Evolutionary conservation across 176 grass and related monocot genomes (phyloP).

Genomic region (Bothriochloa decipiens): DNA sequence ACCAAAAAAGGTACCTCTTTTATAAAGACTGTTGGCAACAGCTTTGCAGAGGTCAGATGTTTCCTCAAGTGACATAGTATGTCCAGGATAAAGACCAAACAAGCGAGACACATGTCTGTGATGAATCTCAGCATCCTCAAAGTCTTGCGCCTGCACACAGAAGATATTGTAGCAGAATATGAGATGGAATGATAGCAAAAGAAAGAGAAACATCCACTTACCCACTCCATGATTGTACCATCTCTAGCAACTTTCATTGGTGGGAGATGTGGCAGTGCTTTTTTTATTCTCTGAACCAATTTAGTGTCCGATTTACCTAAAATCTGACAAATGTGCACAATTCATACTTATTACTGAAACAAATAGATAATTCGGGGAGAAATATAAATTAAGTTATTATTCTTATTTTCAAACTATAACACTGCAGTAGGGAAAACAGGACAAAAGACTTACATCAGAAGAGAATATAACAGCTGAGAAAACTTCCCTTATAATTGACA

Average conservation of each 20-base stretch:
- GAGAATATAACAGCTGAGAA: constrained; percentile 68
- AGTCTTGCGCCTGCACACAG: constrained; percentile 64
- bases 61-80: constrained; percentile 76
- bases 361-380: constrained; percentile 9
- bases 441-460: constrained; percentile 60
- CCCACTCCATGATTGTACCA: constrained; percentile 94
- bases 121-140: constrained; percentile 83
- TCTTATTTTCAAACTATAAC: constrained; percentile 4
- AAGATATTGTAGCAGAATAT: neutral
- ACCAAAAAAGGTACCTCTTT: constrained; percentile 63
- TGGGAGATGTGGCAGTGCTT: constrained; percentile 61
- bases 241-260: constrained; percentile 81
- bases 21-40: constrained; percentile 78
- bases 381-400: constrained; percentile 10
- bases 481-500: constrained; percentile 81
- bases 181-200: constrained; percentile 28
- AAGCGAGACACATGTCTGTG: constrained; percentile 90
- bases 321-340: constrained; percentile 53
- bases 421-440: neutral
- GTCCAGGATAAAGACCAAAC: constrained; percentile 94
- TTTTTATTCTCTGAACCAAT: constrained; percentile 70
- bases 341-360: constrained; percentile 20
- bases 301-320: constrained; percentile 64
- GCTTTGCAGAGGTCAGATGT: constrained; percentile 85
- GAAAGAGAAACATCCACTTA: constrained; percentile 38